phyloP scores from a whole-genome alignment of 2,329 filamentous ascomycete species.

The Epichloe scottii region DNA sequence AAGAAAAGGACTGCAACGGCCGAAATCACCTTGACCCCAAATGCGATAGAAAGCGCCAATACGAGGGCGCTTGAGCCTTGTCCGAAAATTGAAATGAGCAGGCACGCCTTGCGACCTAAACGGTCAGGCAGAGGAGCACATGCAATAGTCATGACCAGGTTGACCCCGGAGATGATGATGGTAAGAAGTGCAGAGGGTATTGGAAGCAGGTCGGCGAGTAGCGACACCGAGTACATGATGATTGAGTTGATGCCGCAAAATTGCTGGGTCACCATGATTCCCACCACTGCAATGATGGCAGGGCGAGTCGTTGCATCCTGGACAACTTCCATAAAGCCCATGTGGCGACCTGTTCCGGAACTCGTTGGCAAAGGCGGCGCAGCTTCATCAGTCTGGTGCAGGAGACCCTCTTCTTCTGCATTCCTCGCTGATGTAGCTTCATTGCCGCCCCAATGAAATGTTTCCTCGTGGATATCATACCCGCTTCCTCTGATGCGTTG shows the following conservation, averaged over 20 bases:
- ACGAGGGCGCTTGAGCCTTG: conserved; percentile 70
- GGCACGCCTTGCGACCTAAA: conserved; percentile 74
- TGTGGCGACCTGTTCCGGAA: conserved; percentile 16
- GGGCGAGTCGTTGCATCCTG: conserved; percentile 55
- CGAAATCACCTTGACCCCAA: conserved; percentile 59
- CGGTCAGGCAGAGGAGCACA: conserved; percentile 80
- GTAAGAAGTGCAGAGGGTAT: conserved; percentile 74
- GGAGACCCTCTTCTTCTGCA: conserved; percentile 60
- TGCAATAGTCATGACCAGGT: conserved; percentile 68
- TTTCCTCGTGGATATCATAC: conserved; percentile 61
- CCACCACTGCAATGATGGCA: conserved; percentile 71
- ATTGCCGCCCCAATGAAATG: conserved; percentile 44
- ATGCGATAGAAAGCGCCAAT: conserved; percentile 69
- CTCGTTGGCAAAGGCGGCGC: conserved; percentile 2
- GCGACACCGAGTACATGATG: conserved; percentile 94
- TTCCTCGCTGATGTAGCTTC: conserved; percentile 18
- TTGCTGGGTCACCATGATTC: conserved; percentile 88
- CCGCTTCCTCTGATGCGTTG: conserved; percentile 62
- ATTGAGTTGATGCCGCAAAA: conserved; percentile 92
- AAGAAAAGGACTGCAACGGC: conserved; percentile 74
- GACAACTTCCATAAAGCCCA: conserved; percentile 54
- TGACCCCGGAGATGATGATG: conserved; percentile 75
- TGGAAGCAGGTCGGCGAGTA: conserved; percentile 69
- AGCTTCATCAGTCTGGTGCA: conserved; percentile 27
- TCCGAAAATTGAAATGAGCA: conserved; percentile 70